Evolutionary conservation across 225 moss, liverwort and hornwort genomes (phyloP).

Genomic region (Sphagnum contortum): DNA sequence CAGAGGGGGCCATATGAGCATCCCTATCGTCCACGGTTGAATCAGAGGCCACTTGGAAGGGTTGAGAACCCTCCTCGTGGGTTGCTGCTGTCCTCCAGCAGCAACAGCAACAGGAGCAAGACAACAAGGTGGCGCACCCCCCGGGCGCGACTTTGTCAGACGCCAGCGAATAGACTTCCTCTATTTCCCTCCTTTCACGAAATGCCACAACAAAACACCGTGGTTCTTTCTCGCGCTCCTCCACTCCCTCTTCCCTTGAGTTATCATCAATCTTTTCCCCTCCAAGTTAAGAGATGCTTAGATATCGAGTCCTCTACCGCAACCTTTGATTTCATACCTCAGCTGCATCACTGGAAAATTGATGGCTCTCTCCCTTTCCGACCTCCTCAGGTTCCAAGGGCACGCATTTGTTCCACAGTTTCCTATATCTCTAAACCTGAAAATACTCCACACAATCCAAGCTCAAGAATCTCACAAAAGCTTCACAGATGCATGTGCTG

Average conservation of each 20-base stretch:
- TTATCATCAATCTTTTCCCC: constrained; percentile 9
- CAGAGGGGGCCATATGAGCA: constrained; percentile 84
- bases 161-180: constrained; percentile 77
- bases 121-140: constrained; percentile 56
- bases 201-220: no score
- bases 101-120: constrained; percentile 47
- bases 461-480: no score
- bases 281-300: neutral
- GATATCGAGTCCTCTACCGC: neutral
- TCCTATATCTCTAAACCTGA: no score
- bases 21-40: constrained; percentile 31
- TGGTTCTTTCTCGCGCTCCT: constrained; percentile 12
- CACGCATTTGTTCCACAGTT: no score
- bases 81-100: constrained; percentile 4
- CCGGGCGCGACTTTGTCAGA: constrained; percentile 84
- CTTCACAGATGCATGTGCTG: no score
- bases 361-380: no score
- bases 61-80: constrained; percentile 18
- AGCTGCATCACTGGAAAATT: no score
- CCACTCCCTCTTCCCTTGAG: constrained; percentile 7
- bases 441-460: no score
- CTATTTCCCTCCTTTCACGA: constrained; percentile 14
- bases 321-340: no score
- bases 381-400: no score
- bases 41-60: constrained; percentile 32